Conservation (phyloP, 192 early-diverging fungal species). For the Backusella westeae region DNA sequence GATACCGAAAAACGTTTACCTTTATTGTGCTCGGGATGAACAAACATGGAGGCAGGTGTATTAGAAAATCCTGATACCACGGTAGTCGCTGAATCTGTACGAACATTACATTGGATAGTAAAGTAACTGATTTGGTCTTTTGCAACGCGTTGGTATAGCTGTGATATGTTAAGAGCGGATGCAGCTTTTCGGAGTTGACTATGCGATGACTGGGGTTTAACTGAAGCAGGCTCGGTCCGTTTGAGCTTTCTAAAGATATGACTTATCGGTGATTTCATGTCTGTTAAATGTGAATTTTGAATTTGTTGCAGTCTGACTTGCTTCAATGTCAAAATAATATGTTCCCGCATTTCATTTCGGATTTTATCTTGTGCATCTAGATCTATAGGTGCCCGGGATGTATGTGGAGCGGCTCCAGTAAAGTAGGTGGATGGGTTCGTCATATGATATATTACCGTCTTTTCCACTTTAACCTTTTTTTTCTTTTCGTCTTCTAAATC, state of each 20-base stretch:
- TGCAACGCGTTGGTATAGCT: constrained; percentile 28
- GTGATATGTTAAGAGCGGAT: constrained; percentile 13
- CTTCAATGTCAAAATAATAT: constrained; percentile 14
- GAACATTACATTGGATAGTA: constrained; percentile 20
- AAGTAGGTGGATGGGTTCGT: constrained; percentile 25
- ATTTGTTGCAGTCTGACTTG: constrained; percentile 17
- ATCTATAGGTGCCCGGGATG: constrained; percentile 11
- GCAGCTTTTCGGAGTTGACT: constrained; percentile 8
- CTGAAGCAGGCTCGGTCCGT: background rate
- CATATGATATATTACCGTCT: constrained; percentile 31
- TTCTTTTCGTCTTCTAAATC: constrained; percentile 31
- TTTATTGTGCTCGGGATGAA: background rate
- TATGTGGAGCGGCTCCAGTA: constrained; percentile 17
- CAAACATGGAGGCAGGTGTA: background rate
- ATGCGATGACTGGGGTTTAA: background rate
- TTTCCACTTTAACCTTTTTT: constrained; percentile 5
- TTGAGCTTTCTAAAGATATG: constrained; percentile 23
- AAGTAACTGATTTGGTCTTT: constrained; percentile 29
- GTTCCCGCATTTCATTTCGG: constrained; percentile 21
- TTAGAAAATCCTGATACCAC: background rate
- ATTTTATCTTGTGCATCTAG: constrained; percentile 13
- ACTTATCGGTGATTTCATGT: constrained; percentile 14
- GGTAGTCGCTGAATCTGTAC: background rate
- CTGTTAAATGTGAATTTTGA: background rate
- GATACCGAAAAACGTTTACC: background rate